Evolutionary conservation across 2,329 filamentous ascomycete genomes (phyloP).

Genomic region (Raffaelea ambrosiae): DNA sequence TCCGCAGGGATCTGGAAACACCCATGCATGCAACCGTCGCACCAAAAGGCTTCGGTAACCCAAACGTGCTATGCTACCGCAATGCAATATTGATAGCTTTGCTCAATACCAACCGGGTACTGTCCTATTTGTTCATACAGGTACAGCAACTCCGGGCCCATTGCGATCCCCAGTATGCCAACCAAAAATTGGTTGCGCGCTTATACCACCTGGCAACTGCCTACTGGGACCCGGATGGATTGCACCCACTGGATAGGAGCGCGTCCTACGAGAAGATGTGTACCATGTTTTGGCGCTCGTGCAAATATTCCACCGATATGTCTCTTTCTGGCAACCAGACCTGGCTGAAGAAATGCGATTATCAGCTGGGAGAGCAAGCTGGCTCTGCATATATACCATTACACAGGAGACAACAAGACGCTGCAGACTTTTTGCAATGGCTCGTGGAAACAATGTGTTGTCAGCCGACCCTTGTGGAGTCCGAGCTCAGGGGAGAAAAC

Average conservation of each 20-base stretch:
- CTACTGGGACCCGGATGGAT: conserved; percentile 6
- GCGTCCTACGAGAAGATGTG: conserved; percentile 1
- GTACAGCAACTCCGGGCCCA: no score
- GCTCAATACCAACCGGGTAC: conserved; percentile 9
- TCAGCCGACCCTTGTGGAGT: no score
- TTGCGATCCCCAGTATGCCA: no score
- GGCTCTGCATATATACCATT: background rate
- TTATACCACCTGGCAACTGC: conserved; percentile 11
- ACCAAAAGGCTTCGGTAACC: conserved; percentile 8
- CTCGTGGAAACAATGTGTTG: background rate
- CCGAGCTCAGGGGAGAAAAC: no score
- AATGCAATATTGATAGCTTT: conserved; percentile 10
- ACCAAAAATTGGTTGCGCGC: conserved; percentile 7
- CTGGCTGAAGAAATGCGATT: background rate
- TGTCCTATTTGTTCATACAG: conserved; percentile 9
- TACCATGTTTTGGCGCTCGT: conserved; percentile 9
- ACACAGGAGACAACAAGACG: background rate
- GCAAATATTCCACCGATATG: conserved; percentile 2
- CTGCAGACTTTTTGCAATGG: background rate
- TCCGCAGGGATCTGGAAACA: conserved; percentile 6
- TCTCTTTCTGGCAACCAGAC: background rate
- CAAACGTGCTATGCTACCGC: conserved; percentile 12
- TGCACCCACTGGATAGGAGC: conserved; percentile 4
- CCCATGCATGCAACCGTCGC: conserved; percentile 1
- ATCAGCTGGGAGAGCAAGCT: background rate